Evolutionary conservation across 2,329 filamentous ascomycete species (phyloP), one percentile per base, ranked within the genome.

Genomic region (Curvularia sp.): DNA sequence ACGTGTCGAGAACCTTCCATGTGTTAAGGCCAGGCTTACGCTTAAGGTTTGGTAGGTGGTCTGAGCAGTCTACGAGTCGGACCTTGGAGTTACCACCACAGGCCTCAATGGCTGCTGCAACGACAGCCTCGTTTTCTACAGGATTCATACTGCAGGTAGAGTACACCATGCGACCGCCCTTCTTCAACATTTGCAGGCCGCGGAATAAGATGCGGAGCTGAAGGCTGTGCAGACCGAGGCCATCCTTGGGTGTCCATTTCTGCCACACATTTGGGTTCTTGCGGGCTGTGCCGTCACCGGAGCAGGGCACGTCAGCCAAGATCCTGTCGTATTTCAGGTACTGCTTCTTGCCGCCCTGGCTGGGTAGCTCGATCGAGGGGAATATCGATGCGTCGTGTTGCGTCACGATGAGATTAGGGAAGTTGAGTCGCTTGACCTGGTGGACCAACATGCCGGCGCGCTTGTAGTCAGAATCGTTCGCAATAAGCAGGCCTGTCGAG

Each of bases 111-210:
- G 95, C 95, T 25, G 90, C 89, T 1, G 91, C 88, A 59, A 99
- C 83, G 15, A 98, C 93, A 6, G 95, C 89, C 79, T 99, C 95
- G 72, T 99, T 97, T 81, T 99, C 95, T 27, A 98, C 87, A 0
- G 95, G 95, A 79, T 99, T 99, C 91, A 99, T 92, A 78, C 93
- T 97, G 84, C 95, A 99, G 19, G 95, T 99, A 3, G 94, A 98
- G 81, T 98, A 99, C 51, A 99, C 94, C 27, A 98, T 91, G 63
- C 93, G 87, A 50, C 95, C 95, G 39, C 95, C 94, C 55, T 92
- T 90, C 82, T 97, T 98, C 66, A 99, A 86, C 88, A 99, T 92
- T 80, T 98, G 94, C 50, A 99, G 83, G 30, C 95, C 92, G 61
- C 95, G 89, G 55, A 96, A 91, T 48, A 99, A 82, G 67, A 99